Evolutionary conservation across 169 alveolate genomes (phyloP).

Genomic region (Amoebophrya sp.): DNA sequence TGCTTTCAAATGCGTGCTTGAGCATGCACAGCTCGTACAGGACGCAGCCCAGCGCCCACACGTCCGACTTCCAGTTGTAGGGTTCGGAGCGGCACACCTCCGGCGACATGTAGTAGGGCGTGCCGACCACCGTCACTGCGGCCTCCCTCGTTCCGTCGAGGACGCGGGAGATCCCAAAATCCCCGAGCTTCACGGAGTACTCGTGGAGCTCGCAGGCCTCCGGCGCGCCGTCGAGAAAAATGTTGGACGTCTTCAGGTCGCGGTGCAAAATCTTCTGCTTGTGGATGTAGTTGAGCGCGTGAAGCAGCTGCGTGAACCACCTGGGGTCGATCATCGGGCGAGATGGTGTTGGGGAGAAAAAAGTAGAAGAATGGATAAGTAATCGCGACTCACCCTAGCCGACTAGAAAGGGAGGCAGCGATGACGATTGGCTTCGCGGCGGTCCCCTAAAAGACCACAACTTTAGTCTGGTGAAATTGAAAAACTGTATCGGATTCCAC

Average conservation of each 20-base stretch:
- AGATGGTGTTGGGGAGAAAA: too few species aligned
- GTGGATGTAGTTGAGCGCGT: conserved; percentile 74
- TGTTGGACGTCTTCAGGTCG: conserved; percentile 79
- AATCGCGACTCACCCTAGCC: too few species aligned
- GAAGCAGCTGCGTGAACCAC: conserved; percentile 66
- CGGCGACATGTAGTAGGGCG: conserved; percentile 99
- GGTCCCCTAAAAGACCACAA: too few species aligned
- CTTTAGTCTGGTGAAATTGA: too few species aligned
- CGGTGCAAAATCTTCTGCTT: conserved; percentile 75
- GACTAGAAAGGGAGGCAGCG: too few species aligned
- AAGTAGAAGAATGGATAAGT: too few species aligned
- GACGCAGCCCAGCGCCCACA: conserved; percentile 94
- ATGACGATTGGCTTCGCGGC: too few species aligned
- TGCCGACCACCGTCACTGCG: conserved; percentile 82
- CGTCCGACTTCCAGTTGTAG: conserved; percentile 94
- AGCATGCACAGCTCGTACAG: conserved; percentile 54
- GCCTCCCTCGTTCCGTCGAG: conserved; percentile 35
- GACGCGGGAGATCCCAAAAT: conserved; percentile 83
- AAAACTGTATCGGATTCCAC: conserved; percentile 1
- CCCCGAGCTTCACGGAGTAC: conserved; percentile 63
- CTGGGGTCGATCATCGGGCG: too few species aligned
- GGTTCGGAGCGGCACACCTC: conserved; percentile 87
- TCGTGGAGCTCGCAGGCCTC: not conserved
- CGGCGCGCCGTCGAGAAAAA: conserved; percentile 57
- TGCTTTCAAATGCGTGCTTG: conserved; percentile 60